Conservation (phyloP, 75 land plant species). For the Sequoia sempervirens region DNA sequence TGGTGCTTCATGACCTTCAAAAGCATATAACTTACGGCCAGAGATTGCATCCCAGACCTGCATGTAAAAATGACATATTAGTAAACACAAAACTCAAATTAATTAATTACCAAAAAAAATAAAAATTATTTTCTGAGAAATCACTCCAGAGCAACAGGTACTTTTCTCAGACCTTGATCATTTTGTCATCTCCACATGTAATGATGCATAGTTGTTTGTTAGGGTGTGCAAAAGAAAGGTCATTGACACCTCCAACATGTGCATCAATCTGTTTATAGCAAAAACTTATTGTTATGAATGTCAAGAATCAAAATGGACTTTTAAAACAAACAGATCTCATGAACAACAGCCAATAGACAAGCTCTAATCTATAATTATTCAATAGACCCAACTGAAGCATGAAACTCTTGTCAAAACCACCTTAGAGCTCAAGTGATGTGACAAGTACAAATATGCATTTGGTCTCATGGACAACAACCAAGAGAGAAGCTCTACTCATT, state of each 20-base stretch:
- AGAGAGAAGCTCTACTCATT: not conserved
- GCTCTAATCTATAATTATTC: not conserved
- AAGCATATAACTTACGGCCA: conserved; percentile 49
- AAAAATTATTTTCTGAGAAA: not conserved
- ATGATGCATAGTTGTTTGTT: conserved; percentile 77
- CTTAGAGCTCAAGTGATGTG: not conserved
- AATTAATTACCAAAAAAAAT: not conserved
- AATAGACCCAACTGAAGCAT: not conserved
- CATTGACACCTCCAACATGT: conserved; percentile 90
- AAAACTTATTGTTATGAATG: not conserved
- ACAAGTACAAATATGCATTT: not conserved
- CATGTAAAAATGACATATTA: not conserved
- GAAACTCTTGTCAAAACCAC: not conserved
- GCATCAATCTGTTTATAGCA: conserved; percentile 72
- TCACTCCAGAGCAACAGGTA: conserved; percentile 1
- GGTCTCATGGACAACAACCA: not conserved
- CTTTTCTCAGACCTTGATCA: conserved; percentile 63
- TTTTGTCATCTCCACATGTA: conserved; percentile 97
- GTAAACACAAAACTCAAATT: not conserved
- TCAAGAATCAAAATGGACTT: not conserved
- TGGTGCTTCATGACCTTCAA: conserved; percentile 85
- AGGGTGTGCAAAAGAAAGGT: conserved; percentile 86
- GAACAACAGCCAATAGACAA: not conserved
- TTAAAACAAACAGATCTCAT: not conserved
- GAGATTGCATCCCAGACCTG: conserved; percentile 79